Evolutionary conservation across 306 rosid species (phyloP), one percentile per base, ranked within the genome.

Genomic region (Corylus americana): DNA sequence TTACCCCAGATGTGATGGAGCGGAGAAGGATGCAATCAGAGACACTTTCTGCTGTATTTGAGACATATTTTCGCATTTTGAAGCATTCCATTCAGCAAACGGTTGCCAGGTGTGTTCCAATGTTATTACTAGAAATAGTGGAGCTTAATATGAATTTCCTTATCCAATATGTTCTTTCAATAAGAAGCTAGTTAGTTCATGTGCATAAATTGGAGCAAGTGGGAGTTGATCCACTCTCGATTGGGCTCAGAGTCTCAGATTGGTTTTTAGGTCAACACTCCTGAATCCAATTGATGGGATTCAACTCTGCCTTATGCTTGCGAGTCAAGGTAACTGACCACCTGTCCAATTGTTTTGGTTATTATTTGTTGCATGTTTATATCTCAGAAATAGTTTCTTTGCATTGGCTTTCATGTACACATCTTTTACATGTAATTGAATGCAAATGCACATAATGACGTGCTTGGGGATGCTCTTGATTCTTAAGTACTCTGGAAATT

Each of bases 41-140:
- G 77, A 88, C 99, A 39, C 99, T 93, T 77, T 88, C 97, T 83
- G 92, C 98, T 76, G 88, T 96, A 11, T 96, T 96, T 82, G 98
- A 93, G 89, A 90, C 90, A 55, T 93, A 91, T 83, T 93, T 96
- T 80, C 99, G 96, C 29, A 82, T 96, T 79, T 89, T 91, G 86
- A 96, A 92, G 87, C 89, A 91, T 79, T 83, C 97, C 11, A 84
- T 86, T 96, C 91, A 86, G 74, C 84, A 90, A 80, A 72, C 76
- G 48, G 70, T 50, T 74, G 64, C 77, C 64, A 86, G 94, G 98
- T 96, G 67, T 83, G 72, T 77, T 85, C 63, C 37, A 14, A 42
- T 77, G 55, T 73, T 53, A 51, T 82, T 72, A 29, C 29, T 11
- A 39, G 54, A 47, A 74, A 44, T 57, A 64, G 63, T 71, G 29